These are phyloP conservation scores for Botrytis medusae DNA, from an alignment of 2,329 filamentous ascomycete species.

Conservation along the genomic window DNA sequence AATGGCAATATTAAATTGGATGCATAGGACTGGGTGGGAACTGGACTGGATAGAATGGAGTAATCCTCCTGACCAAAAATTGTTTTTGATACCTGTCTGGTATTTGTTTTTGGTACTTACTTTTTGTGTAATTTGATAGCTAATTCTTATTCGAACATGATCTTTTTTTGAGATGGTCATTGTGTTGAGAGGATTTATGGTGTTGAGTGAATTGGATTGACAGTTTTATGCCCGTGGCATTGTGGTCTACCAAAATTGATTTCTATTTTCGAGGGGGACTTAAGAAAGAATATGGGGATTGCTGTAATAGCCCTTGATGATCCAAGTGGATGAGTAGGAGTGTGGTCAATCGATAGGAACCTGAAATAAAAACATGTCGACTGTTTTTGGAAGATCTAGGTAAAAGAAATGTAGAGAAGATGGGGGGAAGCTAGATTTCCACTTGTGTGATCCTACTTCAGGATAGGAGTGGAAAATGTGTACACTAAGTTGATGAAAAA, in stretches of 20 bases:
- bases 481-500: background rate
- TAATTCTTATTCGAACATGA: background rate
- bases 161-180: background rate
- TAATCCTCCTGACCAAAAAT: background rate
- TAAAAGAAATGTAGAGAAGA: background rate
- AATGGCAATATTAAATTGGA: background rate
- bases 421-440: background rate
- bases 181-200: too few species aligned
- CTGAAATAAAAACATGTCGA: background rate
- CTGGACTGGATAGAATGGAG: background rate
- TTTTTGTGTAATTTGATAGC: background rate
- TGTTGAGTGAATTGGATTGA: background rate
- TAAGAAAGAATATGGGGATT: background rate
- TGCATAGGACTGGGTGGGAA: background rate
- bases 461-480: background rate
- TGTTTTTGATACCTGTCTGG: slow-evolving; percentile 7
- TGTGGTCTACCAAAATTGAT: background rate
- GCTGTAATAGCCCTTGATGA: background rate
- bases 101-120: background rate
- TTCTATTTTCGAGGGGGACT: background rate
- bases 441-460: background rate
- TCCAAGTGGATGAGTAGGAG: background rate
- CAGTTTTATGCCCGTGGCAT: background rate
- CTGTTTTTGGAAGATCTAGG: background rate
- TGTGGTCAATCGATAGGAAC: background rate